A percentile compares a stretch with the other conserved stretches of the same genome.
These are phyloP conservation scores for Excoecaria cochinchinensis DNA, from an alignment of 345 rosid species.

Conservation along the genomic window DNA sequence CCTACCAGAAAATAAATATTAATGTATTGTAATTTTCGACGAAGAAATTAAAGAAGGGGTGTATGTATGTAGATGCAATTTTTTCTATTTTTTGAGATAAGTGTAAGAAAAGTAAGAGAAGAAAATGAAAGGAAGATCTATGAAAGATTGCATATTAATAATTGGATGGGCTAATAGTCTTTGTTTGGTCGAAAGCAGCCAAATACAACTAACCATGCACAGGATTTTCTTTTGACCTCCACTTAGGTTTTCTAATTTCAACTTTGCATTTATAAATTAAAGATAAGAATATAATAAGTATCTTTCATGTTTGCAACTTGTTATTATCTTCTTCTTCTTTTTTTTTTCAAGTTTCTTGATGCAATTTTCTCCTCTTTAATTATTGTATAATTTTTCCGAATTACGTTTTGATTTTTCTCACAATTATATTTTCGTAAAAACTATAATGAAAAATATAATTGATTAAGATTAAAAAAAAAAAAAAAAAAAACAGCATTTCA, in stretches of 20 bases:
- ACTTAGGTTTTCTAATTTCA: slow-evolving; percentile 1
- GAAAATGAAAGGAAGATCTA: not conserved
- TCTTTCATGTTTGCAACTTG: slow-evolving; percentile 5
- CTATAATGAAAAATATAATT: too few species aligned
- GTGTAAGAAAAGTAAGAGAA: not conserved
- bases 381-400: not conserved
- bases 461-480: too few species aligned
- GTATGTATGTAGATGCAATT: too few species aligned
- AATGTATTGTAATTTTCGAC: too few species aligned
- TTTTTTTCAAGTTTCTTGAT: not conserved
- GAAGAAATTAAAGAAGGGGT: too few species aligned
- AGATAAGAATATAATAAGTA: not conserved
- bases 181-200: slow-evolving; percentile 1
- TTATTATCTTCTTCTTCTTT: not conserved
- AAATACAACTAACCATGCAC: not conserved
- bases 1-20: too few species aligned
- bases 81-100: too few species aligned
- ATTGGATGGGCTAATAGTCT: slow-evolving; percentile 5
- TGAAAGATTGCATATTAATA: not conserved
- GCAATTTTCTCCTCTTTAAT: not conserved
- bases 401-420: not conserved
- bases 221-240: not conserved
- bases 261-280: not conserved
- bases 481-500: too few species aligned
- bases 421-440: not conserved